Base-by-base conservation (phyloP, 2,329 filamentous ascomycete genomes). In the Pseudovirgaria hyperparasitica region DNA sequence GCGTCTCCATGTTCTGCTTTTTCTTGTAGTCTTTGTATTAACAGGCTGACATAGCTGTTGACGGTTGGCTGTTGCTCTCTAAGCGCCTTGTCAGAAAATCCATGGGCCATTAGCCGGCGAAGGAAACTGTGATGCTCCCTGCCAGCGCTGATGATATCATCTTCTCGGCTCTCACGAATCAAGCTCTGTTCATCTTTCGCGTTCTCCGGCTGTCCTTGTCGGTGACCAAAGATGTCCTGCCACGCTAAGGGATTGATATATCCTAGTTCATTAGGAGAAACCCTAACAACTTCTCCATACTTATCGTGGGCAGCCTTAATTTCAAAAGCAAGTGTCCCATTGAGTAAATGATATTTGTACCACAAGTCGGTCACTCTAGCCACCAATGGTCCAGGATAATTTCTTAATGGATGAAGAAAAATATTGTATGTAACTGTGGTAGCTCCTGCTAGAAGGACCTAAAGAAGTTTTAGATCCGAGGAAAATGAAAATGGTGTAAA, bases 371-470 rank as follows among this genome's bases (percentile, higher is more conserved):
- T 37, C 2, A 43, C 38, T 12, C 46, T 43, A 22, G 37, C 40
- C 8, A 48, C 26, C 5, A 40, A 40, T 6, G 58, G 57, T 2
- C 57, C 57, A 5, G 57, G 57, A 28, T 46, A 55, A 11, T 45
- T 45, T n/a, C 46, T 40, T 1, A 59, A 41, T 4, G 57, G 57
- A 16, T 55, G 50, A 17, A 59, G 45, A 33, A 46, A 56, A 8
- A 52, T 36, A 31, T 45, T 47, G 35, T 56, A 53, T 2, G 32
- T 55, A 19, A 42, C 33, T 10, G 69, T 65, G 65, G 48, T 65
- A 32, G 56, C 59, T n/a, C n/a, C n/a, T n/a, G n/a, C n/a, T n/a
- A n/a, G n/a, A n/a, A n/a, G n/a, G n/a, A n/a, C n/a, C n/a, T n/a
- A n/a, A n/a, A n/a, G n/a, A n/a, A n/a, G n/a, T n/a, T n/a, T n/a